These are phyloP conservation scores for Sequoia sempervirens DNA, from an alignment of 75 land plant genomes.

Conservation along the genomic window DNA sequence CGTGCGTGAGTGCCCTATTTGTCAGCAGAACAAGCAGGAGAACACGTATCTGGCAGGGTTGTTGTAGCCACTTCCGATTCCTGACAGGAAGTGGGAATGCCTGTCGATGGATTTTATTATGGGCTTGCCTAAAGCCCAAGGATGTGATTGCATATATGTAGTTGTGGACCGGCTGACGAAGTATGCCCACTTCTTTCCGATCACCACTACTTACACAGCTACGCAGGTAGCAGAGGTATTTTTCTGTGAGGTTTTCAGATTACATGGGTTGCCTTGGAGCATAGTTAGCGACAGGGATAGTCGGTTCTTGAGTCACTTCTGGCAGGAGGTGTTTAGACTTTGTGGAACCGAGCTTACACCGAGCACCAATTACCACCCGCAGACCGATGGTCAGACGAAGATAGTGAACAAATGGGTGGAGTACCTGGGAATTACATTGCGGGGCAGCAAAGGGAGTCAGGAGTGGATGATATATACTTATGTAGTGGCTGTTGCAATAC, in stretches of 20 bases:
- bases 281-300: background rate
- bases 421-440: background rate
- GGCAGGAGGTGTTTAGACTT: background rate
- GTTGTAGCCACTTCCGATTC: conserved; percentile 11
- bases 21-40: conserved; percentile 10
- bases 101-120: conserved; percentile 16
- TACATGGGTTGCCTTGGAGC: background rate
- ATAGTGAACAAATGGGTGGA: background rate
- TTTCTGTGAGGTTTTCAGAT: background rate
- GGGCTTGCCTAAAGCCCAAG: conserved; percentile 1
- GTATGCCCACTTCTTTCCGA: conserved; percentile 2
- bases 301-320: background rate
- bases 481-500: too few relatives aligned
- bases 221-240: background rate
- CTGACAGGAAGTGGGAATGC: conserved; percentile 10
- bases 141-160: background rate
- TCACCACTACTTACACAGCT: background rate
- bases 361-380: background rate
- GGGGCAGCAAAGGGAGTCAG: too few relatives aligned
- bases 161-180: background rate
- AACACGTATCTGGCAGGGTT: background rate
- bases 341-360: background rate
- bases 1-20: background rate
- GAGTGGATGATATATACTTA: too few relatives aligned
- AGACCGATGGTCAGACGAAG: background rate